Conservation (phyloP, 805 yeast genomes). For the Kodamaea sagamina region DNA sequence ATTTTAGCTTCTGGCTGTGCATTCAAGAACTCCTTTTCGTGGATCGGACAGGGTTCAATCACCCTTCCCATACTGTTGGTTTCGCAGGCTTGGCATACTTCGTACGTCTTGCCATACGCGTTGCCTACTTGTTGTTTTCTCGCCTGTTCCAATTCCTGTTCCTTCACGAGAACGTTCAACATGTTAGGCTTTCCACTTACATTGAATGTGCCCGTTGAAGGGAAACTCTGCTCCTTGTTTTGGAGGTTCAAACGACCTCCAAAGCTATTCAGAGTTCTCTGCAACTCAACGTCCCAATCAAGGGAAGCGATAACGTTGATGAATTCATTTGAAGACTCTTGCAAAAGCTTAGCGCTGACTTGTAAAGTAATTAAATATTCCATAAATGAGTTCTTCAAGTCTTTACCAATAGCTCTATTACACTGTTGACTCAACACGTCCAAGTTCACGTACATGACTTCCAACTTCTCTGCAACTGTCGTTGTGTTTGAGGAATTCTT, state of each 20-base stretch:
- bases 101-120: background rate
- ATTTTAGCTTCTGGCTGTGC: background rate
- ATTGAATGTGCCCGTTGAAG: constrained; percentile 5
- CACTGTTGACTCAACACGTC: constrained; percentile 55
- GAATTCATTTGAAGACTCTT: constrained; percentile 8
- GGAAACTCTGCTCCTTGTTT: constrained; percentile 4
- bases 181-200: background rate
- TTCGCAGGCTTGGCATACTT: background rate
- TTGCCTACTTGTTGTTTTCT: background rate
- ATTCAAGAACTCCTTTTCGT: background rate
- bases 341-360: constrained; percentile 23
- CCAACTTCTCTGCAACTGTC: constrained; percentile 51
- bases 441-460: constrained; percentile 51
- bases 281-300: constrained; percentile 13
- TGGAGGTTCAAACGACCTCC: constrained; percentile 3
- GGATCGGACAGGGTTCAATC: background rate
- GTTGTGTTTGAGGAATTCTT: constrained; percentile 44
- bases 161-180: background rate
- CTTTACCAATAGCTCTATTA: constrained; percentile 46
- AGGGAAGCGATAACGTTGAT: constrained; percentile 3
- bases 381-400: constrained; percentile 45
- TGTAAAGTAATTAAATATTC: constrained; percentile 44
- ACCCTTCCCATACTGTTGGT: background rate
- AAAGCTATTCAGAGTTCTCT: background rate
- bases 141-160: background rate